Base-by-base conservation (phyloP, 176 grass and related monocot species). In the Canna indica region DNA sequence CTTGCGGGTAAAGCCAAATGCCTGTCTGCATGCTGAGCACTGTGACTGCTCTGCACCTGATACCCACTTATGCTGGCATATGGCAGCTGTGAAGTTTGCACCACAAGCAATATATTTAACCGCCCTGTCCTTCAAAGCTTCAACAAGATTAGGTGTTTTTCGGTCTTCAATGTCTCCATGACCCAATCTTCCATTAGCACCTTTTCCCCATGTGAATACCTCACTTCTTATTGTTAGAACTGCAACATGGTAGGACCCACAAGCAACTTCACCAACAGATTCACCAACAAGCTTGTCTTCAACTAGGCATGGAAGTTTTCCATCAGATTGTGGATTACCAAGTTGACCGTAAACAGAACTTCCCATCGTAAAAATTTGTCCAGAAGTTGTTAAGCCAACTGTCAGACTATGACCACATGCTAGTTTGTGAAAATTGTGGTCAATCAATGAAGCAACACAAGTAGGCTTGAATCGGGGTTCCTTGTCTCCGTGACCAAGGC, bases 131-230 rank as follows among this genome's bases (percentile, higher is more conserved):
- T 68, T 90, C 82, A 99, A 83, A 70, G 86, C 82, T 69, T 93
- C 94, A 64, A 99, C 84, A 44, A 88, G 59, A 4, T 80, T 85
- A 66, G 94, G 89, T 79, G 84, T 83, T 87, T 99, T 99, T 46
- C 82, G 79, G 69, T 99, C 89, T 77, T 93, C 94, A 68, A 85
- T 29, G 75, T 99, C 89, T 76, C 94, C 94, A 73, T 99, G 94
- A 34, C 94, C 94, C 72, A 99, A 67, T 82, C 88, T 87, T 54
- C 94, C 94, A 80, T 93, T 99, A 62, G 86, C 82, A 44, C 94
- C 94, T 87, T 90, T 99, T 39, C 94, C 89, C 94, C 94, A 99
- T 75, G 94, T 99, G 71, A 87, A 99, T 74, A 99, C 77, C 58
- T 99, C 94, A 77, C 84, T 81, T 71, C 75, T 87, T 52, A 33